These are phyloP conservation scores for Mrakia blollopis DNA, from an alignment of 768 basidiomycete species.

Conservation along the genomic window DNA sequence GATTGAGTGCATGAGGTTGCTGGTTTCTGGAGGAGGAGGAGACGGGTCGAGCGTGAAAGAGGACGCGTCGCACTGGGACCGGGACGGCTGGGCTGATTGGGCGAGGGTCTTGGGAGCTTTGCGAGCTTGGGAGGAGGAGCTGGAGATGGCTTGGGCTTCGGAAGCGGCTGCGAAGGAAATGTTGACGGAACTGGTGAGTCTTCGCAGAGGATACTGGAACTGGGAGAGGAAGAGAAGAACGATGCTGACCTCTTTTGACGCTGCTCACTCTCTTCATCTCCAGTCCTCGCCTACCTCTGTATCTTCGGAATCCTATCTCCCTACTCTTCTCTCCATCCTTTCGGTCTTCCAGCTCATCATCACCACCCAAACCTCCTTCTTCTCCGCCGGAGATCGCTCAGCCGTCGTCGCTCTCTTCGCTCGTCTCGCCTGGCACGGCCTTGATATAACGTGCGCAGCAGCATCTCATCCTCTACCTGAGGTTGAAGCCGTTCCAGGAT, in stretches of 20 bases:
- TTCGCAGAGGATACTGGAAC: too few species aligned
- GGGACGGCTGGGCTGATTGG: constrained; percentile 27
- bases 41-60: not conserved
- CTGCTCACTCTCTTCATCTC: not conserved
- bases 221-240: not conserved
- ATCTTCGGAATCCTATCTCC: not conserved
- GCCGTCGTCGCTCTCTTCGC: constrained; percentile 38
- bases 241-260: not conserved
- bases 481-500: not conserved
- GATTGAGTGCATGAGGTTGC: constrained; percentile 4
- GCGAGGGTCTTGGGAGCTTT: constrained; percentile 11
- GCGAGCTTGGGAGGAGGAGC: constrained; percentile 16
- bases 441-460: constrained; percentile 30
- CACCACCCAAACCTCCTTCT: constrained; percentile 38
- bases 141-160: constrained; percentile 9
- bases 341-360: constrained; percentile 39
- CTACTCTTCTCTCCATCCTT: constrained; percentile 21
- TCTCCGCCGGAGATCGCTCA: constrained; percentile 38
- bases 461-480: not conserved
- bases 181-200: constrained; percentile 4
- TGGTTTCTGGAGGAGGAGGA: constrained; percentile 10
- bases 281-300: not conserved
- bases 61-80: not conserved
- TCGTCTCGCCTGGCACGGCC: constrained; percentile 37
- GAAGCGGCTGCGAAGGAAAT: constrained; percentile 6